phyloP scores from a whole-genome alignment of 2,329 filamentous ascomycete species.

The Paecilomyces formosus region DNA sequence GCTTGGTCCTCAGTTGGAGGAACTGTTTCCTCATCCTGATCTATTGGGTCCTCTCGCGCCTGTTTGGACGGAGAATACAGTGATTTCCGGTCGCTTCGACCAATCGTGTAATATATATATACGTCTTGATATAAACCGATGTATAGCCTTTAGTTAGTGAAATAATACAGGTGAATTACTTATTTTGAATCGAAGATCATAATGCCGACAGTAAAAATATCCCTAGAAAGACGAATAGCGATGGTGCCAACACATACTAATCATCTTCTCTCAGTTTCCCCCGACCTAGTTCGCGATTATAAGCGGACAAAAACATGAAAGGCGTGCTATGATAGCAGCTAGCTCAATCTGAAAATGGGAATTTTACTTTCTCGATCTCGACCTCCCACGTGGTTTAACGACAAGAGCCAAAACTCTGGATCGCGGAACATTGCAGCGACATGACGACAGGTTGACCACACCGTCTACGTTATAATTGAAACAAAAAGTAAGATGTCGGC shows the following conservation, averaged over 20 bases:
- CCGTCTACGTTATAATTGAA: background rate
- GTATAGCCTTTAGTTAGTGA: no score
- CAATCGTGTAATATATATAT: no score
- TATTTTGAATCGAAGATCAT: no score
- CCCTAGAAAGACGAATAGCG: no score
- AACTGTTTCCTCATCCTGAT: conserved; percentile 21
- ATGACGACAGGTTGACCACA: conserved; percentile 19
- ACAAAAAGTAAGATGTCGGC: background rate
- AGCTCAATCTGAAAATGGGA: background rate
- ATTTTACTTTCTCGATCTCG: background rate
- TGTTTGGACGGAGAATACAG: conserved; percentile 23
- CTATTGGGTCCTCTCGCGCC: conserved; percentile 19
- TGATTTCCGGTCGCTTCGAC: conserved; percentile 8
- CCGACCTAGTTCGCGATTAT: no score
- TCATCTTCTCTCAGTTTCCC: no score
- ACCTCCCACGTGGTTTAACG: background rate
- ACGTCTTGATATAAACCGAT: no score
- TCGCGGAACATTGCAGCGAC: conserved; percentile 7
- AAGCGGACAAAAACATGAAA: background rate
- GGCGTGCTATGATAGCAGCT: background rate
- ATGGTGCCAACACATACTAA: no score
- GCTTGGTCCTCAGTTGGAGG: conserved; percentile 25
- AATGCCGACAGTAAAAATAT: no score
- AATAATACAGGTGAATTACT: no score
- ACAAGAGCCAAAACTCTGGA: background rate